phyloP scores from a whole-genome alignment of 2,329 filamentous ascomycete species.

The Thermochaetoides dissita region DNA sequence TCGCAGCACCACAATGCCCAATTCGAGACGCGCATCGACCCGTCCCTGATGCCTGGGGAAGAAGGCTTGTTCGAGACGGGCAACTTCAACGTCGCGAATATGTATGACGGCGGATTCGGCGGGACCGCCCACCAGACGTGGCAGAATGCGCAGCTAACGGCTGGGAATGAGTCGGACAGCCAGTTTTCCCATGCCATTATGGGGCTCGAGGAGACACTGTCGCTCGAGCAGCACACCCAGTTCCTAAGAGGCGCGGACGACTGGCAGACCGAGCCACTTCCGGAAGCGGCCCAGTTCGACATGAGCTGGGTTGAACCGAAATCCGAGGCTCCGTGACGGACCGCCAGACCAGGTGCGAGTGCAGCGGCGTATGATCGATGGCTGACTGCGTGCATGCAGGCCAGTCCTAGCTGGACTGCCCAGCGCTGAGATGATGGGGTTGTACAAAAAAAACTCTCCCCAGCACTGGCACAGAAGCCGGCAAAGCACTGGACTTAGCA shows the following conservation, averaged over 20 bases:
- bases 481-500: too few relatives aligned
- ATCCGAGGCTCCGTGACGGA: not conserved
- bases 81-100: slow-evolving; percentile 5
- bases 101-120: slow-evolving; percentile 5
- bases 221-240: slow-evolving; percentile 13
- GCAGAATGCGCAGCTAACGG: slow-evolving; percentile 5
- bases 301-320: slow-evolving; percentile 14
- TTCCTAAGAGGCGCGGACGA: slow-evolving; percentile 13
- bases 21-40: slow-evolving; percentile 19
- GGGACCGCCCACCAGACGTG: slow-evolving; percentile 8
- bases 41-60: slow-evolving; percentile 15
- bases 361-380: too few relatives aligned
- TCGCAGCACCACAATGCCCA: slow-evolving; percentile 8
- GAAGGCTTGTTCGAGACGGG: slow-evolving; percentile 13
- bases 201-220: slow-evolving; percentile 17
- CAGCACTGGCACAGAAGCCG: too few relatives aligned
- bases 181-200: slow-evolving; percentile 14
- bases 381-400: too few relatives aligned
- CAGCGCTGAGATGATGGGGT: too few relatives aligned
- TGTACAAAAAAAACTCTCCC: too few relatives aligned
- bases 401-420: too few relatives aligned
- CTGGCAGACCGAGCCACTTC: slow-evolving; percentile 17
- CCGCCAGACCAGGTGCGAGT: too few relatives aligned
- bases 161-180: slow-evolving; percentile 8
- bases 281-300: slow-evolving; percentile 15